Evolutionary conservation across 1,284 basidiomycete genomes (phyloP), one percentile per base, ranked within the genome.

Genomic region (Cryptococcus jaspeensis): DNA sequence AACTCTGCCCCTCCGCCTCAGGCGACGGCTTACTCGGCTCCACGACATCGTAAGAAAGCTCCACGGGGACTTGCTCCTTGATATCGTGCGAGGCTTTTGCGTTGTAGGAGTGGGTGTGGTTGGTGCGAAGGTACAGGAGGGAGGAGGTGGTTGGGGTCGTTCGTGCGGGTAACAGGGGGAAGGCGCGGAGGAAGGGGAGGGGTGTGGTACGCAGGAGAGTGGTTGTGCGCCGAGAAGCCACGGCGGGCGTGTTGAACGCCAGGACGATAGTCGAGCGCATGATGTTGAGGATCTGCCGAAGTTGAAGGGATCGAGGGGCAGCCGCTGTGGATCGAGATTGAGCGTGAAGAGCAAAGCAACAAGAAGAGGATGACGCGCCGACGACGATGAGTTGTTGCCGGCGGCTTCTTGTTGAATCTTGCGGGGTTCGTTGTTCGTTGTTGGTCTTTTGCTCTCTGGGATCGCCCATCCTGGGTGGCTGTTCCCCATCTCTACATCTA

Each of bases 11-110:
- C 25, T 62, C 48, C 12, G 62, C 44, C 38, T 36, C 54, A 15
- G 42, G 22, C 9, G 52, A 55, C 16, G 50, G 46, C 18, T 56
- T 56, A 5, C 63, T 53, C 32, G 70, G 70, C 60, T 70, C 43
- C 1, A 68, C 65, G 23, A 74, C 53, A 51, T 77, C 75, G 59
- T 65, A 78, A 0, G 71, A 56, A n/a, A 78, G 68, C 35, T 74
- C 64, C 35, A 77, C 70, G 2, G 71, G 69, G 8, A 55, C 45
- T 22, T 52, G 36, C 7, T 42, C 36, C 40, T 37, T 32, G 36
- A 44, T 52, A 28, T n/a, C n/a, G 15, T 15, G 15, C 42, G 28
- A 36, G 5, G 23, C 28, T 20, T 3, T 18, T 3, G 13, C 11
- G 50, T n/a, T 23, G 39, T 52, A 41, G 18, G 50, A 42, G 15